A percentile compares a stretch with the other conserved stretches of the same genome.
These are phyloP conservation scores for Zygosaccharomyces bisporus DNA, from an alignment of 805 yeast species.

Conservation along the genomic window DNA sequence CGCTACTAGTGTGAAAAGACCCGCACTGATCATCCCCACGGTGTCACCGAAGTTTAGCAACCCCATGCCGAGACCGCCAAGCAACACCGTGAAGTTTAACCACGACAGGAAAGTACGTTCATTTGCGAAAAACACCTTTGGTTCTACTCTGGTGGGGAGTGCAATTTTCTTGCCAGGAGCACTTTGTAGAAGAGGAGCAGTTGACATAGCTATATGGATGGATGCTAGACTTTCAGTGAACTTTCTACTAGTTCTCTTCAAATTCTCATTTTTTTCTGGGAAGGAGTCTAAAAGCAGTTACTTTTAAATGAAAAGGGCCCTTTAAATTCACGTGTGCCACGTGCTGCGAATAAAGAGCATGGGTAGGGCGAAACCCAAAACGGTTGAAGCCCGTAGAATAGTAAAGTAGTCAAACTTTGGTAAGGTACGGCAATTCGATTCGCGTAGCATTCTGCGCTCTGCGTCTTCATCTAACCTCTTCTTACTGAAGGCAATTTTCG, in stretches of 20 bases:
- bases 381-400: not conserved
- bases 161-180: conserved; percentile 91
- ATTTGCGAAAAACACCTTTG: conserved; percentile 97
- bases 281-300: not conserved
- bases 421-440: not conserved
- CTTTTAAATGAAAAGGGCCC: not conserved
- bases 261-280: not conserved
- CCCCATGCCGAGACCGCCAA: conserved; percentile 96
- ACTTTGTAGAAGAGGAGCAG: conserved; percentile 64
- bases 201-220: conserved; percentile 49
- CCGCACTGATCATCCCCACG: conserved; percentile 89
- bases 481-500: not conserved
- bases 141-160: conserved; percentile 96
- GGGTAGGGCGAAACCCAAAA: not conserved
- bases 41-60: conserved; percentile 93
- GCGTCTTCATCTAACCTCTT: not conserved
- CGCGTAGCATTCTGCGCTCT: not conserved
- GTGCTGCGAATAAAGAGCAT: too few species aligned
- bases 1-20: conserved; percentile 89
- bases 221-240: not conserved
- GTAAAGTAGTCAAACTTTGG: not conserved
- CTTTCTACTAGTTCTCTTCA: not conserved
- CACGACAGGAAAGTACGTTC: conserved; percentile 98
- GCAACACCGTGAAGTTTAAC: conserved; percentile 97
- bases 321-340: not conserved